A percentile compares a stretch with the other conserved stretches of the same genome.
Conservation (phyloP, 164 flowering plant species). For the Piper betle region DNA sequence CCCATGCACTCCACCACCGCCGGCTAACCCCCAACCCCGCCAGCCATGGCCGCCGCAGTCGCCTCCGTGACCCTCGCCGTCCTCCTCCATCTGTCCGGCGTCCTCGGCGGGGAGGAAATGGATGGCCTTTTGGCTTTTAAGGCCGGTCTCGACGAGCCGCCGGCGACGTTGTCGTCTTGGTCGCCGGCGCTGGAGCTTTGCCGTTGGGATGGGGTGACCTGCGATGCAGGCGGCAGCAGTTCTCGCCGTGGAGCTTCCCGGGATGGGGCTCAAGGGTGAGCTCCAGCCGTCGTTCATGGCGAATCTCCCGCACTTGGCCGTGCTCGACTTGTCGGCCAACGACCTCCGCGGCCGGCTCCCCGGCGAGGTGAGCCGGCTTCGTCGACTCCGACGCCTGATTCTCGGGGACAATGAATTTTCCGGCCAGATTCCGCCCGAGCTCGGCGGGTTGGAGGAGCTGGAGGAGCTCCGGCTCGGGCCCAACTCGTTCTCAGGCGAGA, state of each 20-base stretch:
- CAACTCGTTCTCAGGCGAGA: constrained; percentile 35
- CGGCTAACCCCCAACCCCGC: too few species aligned
- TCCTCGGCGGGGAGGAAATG: constrained; percentile 12
- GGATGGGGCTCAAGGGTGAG: constrained; percentile 31
- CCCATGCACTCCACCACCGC: too few species aligned
- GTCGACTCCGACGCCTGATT: constrained; percentile 14
- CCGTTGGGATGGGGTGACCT: constrained; percentile 48
- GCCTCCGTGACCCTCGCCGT: background rate
- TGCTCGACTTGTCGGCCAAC: constrained; percentile 46
- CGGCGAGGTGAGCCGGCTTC: constrained; percentile 16
- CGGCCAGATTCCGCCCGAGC: constrained; percentile 31
- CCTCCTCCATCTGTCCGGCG: too few species aligned
- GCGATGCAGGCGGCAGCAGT: constrained; percentile 28
- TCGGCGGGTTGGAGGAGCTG: constrained; percentile 34
- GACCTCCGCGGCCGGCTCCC: constrained; percentile 30
- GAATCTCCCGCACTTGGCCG: constrained; percentile 20
- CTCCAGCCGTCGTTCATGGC: constrained; percentile 33
- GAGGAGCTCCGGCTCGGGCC: constrained; percentile 32
- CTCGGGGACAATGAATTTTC: constrained; percentile 36
- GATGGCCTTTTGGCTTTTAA: constrained; percentile 39
- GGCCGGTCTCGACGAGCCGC: constrained; percentile 18
- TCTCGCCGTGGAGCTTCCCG: constrained; percentile 27
- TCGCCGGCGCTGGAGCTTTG: constrained; percentile 24
- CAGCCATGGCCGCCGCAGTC: background rate
- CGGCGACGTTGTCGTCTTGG: constrained; percentile 35